Evolutionary conservation across 495 filamentous ascomycete genomes (phyloP), one percentile per base, ranked within the genome.

Genomic region (Echria macrotheca): DNA sequence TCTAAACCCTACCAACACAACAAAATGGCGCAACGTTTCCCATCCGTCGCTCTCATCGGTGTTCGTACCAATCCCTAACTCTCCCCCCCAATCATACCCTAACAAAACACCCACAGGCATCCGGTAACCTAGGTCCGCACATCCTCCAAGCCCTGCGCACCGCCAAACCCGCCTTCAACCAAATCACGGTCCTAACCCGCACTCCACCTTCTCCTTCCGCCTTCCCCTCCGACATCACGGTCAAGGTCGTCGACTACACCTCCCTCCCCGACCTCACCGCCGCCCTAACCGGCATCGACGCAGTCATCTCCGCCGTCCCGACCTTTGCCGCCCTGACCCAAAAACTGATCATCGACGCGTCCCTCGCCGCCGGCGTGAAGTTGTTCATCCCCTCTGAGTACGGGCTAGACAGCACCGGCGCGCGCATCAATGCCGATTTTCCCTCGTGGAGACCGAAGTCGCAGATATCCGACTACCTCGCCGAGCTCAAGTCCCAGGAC

Each of bases 271-370:
- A 74, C 1, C 69, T 84, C 6, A 65, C 67, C 7, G 31, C 52
- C 1, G 76, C 73, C 8, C 62, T 83, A 23, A 31, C 57, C 11
- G 76, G 71, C 19, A 71, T 78, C 53, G 79, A 83, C 56, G 72
- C 77, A 4, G 63, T 80, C 10, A 62, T 84, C 29, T 77, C 72
- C 26, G 52, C 73, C 7, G 55, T 84, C 7, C 21, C 21, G 12
- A 18, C 11, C 23, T 61, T 56, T 1, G 42, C 55, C 9, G 48
- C 44, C 2, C 61, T 56, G 0, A 24, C 77, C 17, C 37, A 60
- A 0, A 61, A 58, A 12, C 76, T 83, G 5, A 61, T 83, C 15
- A 70, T 86, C 23, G 75, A 85, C 28, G 83, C 82, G 5, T 70
- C 80, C 12, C 63, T 73, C 69, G 78, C 15, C 77, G 81, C 61